Base-by-base conservation (phyloP, 2,329 filamentous ascomycete species). In the Fusarium sp. region DNA sequence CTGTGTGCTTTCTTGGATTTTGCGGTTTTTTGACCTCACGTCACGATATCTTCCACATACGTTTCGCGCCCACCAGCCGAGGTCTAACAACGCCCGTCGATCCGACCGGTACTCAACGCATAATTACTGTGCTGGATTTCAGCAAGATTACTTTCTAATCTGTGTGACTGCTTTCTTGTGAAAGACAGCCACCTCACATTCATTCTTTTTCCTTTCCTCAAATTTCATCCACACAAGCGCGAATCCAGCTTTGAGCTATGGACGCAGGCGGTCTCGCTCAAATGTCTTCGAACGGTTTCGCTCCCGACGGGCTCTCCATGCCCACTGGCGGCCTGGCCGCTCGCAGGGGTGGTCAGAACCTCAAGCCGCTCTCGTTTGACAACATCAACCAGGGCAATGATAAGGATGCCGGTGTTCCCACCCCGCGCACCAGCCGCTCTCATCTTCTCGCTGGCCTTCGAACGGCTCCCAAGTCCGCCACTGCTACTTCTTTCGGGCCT, bases 241-340 rank as follows among this genome's bases (percentile, higher is more conserved):
- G 66, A 71, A 72, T 58, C 68, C 70, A 47, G 70, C 71, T 70
- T 76, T 85, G 86, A 88, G 85, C 84, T 78, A 92, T 97, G 93
- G 93, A 98, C 96, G 92, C 96, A 91, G 96, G 96, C 90, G 94
- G 95, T 96, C 94, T 98, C 88, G 93, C 95, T 96, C 95, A 97
- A 90, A 98, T 98, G 96, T 94, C 94, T 87, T 96, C 94, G 88
- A 94, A 92, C 88, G 90, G 92, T 84, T 93, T 93, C 83, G 86
- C 89, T 83, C 87, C 90, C 81, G 90, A 90, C 83, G 92, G 91
- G 78, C 88, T 98, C 78, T 91, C 92, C 80, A 91, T 94, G 85
- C 93, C 95, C 62, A 88, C 90, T 72, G 91, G 93, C 75, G 94
- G 95, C 80, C 93, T 98, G 81, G 94, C 94, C 73, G 96, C 95